Conservation (phyloP, 192 early-diverging fungal species). For the Diversispora epigaea region DNA sequence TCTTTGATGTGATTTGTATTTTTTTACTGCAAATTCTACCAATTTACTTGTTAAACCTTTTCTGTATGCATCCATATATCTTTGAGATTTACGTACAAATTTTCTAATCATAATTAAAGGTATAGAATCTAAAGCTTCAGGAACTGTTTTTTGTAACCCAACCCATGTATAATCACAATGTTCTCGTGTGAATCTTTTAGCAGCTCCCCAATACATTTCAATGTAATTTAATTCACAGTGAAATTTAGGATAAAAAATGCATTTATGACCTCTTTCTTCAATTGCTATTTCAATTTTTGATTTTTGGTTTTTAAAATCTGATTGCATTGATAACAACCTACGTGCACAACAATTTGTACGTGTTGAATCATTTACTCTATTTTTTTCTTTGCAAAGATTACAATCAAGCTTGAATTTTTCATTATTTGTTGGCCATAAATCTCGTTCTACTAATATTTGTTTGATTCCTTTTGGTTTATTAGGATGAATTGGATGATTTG, state of each 20-base stretch:
- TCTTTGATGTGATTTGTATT: no score
- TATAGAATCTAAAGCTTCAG: conserved; percentile 31
- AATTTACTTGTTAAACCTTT: no score
- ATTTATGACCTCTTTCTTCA: no score
- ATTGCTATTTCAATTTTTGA: background rate
- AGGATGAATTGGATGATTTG: no score
- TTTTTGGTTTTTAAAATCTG: conserved; percentile 34
- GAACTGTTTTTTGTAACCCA: conserved; percentile 32
- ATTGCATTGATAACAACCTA: conserved; percentile 33
- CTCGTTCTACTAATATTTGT: conserved; percentile 14
- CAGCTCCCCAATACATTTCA: conserved; percentile 37
- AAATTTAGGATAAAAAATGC: no score
- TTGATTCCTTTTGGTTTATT: conserved; percentile 1
- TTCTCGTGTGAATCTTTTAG: conserved; percentile 22
- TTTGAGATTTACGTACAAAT: no score
- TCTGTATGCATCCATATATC: no score
- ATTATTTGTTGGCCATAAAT: conserved; percentile 6
- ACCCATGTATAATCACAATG: conserved; percentile 34
- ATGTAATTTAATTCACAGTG: conserved; percentile 30
- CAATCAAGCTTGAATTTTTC: conserved; percentile 10
- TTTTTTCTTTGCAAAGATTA: no score
- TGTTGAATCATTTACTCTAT: no score
- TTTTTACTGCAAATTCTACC: no score
- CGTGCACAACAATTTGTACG: background rate
- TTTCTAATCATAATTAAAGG: background rate